These are phyloP conservation scores for Syzygium aqueum DNA, from an alignment of 345 rosid species.

Conservation along the genomic window DNA sequence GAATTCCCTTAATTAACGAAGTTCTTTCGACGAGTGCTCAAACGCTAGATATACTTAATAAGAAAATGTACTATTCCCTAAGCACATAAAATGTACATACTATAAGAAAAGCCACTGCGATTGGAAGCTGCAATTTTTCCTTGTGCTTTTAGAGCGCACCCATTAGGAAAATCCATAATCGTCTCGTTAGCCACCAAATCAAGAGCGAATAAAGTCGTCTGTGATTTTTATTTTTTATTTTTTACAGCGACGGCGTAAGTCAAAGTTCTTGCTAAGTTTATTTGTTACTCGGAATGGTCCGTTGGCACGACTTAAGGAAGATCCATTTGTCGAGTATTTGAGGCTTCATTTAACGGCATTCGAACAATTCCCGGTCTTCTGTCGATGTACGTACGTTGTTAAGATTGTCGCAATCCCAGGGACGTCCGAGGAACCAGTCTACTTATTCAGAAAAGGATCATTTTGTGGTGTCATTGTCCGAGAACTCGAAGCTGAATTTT, in stretches of 20 bases:
- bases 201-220: no score
- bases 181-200: no score
- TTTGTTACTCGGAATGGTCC: not conserved
- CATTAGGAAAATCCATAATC: no score
- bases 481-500: not conserved
- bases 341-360: not conserved
- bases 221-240: no score
- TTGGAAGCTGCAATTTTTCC: not conserved
- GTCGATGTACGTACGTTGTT: not conserved
- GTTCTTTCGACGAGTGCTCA: accelerated
- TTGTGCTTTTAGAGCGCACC: not conserved
- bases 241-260: no score
- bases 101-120: not conserved
- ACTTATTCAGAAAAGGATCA: not conserved
- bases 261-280: not conserved
- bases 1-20: not conserved
- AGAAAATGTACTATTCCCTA: not conserved
- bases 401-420: not conserved
- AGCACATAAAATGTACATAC: not conserved
- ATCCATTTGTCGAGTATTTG: not conserved
- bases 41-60: not conserved
- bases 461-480: not conserved
- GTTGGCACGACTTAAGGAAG: not conserved
- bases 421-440: not conserved
- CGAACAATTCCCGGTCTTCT: not conserved